Evolutionary conservation across 2,329 filamentous ascomycete genomes (phyloP), one percentile per base, ranked within the genome.

Genomic region (Emmonsiellopsis sp.): DNA sequence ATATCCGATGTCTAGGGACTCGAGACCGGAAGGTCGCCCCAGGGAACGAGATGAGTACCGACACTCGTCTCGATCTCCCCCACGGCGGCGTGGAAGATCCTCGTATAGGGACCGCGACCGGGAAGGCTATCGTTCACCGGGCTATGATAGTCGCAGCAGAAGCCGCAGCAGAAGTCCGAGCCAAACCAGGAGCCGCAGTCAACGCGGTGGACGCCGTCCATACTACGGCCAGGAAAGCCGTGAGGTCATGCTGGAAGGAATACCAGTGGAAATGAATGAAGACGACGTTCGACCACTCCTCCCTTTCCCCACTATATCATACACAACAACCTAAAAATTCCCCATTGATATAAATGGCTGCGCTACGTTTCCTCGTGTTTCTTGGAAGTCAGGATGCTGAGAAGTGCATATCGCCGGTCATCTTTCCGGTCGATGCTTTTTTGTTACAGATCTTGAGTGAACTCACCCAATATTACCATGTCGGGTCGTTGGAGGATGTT

Each of bases 401-500:
- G 69, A 67, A 61, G 57, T 71, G 58, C 58, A 62, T 66, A 58
- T 70, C 64, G 54, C 65, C 65, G 65, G 63, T 50, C 46, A 26
- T 59, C 15, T 55, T 60, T 58, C 65, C 63, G 64, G 64, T 65
- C 59, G 61, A 64, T 62, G 57, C 61, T 62, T 64, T 62, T 59
- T 62, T 61, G 62, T 58, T 71, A 76, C 70, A 82, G 79, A 79
- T 82, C 64, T 72, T 73, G 61, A 71, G 71, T 68, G 79, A 81
- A 71, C 70, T 82, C 61, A 70, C 70, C 59, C 72, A 77, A 59
- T 72, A 71, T 58, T 76, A 80, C 58, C 68, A 74, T 61, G 68
- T 79, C 57, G 70, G 76, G 54, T 72, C 71, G n/a, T 66, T 82
- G 55, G 78, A 81, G 61, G 78, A 81, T 59, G 70, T 82, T 47